Evolutionary conservation across 2,329 filamentous ascomycete species (phyloP).

Genomic region (Aaosphaeria pasadenensis): DNA sequence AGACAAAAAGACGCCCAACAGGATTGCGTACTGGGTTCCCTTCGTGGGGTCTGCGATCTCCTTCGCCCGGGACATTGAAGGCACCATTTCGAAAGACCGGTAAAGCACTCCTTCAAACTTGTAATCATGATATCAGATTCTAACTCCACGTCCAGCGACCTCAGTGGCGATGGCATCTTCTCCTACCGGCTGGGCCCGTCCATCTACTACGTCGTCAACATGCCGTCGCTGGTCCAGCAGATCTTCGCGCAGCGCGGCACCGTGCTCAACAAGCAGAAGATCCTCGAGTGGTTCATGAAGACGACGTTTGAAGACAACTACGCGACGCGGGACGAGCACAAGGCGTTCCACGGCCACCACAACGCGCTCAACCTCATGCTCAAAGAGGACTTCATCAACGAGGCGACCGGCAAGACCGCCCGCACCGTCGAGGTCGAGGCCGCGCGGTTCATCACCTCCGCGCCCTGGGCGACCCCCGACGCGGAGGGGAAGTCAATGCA

Average conservation of each 20-base stretch:
- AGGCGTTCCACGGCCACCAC: slow-evolving; percentile 10
- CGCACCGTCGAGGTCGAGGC: slow-evolving; percentile 5
- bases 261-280: slow-evolving; percentile 8
- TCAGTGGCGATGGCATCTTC: slow-evolving; percentile 9
- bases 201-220: slow-evolving; percentile 12
- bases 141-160: slow-evolving; percentile 3
- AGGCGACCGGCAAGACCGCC: slow-evolving; percentile 9
- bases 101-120: slow-evolving; percentile 1
- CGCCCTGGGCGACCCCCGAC: slow-evolving; percentile 4
- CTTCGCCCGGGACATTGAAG: slow-evolving; percentile 9
- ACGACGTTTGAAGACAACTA: slow-evolving; percentile 6
- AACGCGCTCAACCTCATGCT: slow-evolving; percentile 10
- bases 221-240: slow-evolving; percentile 12
- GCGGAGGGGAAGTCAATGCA: slow-evolving; percentile 4
- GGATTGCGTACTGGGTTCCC: slow-evolving; percentile 10
- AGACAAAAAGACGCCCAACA: slow-evolving; percentile 7
- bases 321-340: slow-evolving; percentile 6
- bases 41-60: slow-evolving; percentile 11
- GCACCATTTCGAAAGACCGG: slow-evolving; percentile 8
- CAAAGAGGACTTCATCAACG: slow-evolving; percentile 11
- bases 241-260: slow-evolving; percentile 8
- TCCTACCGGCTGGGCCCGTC: slow-evolving; percentile 10
- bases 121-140: neutral
- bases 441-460: slow-evolving; percentile 6
- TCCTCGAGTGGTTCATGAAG: slow-evolving; percentile 13